Evolutionary conservation across 192 early-diverging fungal species (phyloP).

Genomic region (Backusella macrospora): DNA sequence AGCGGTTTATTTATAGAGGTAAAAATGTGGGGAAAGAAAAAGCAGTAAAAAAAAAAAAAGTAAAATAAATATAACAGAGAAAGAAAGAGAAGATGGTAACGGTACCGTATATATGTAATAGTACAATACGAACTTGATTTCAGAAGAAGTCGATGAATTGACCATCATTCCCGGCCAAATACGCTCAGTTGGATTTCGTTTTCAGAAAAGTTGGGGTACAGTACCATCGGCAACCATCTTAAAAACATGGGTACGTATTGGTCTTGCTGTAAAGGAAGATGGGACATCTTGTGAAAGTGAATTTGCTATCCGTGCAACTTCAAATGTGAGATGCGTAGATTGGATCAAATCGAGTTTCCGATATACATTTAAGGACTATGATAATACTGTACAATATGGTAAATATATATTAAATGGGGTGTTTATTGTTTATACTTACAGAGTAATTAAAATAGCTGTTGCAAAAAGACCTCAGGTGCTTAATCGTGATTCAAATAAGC

Average conservation of each 20-base stretch:
- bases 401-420: conserved; percentile 14
- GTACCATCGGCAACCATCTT: not conserved
- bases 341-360: conserved; percentile 60
- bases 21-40: not conserved
- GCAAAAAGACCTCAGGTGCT: conserved; percentile 45
- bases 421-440: not conserved
- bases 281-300: not conserved
- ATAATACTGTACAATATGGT: conserved; percentile 71
- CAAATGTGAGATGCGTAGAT: not conserved
- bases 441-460: conserved; percentile 23
- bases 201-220: not conserved
- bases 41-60: not conserved
- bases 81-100: too few species aligned
- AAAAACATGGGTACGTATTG: conserved; percentile 6
- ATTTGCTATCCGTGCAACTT: not conserved
- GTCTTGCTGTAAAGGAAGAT: not conserved
- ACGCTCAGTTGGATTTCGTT: conserved; percentile 6
- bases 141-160: not conserved
- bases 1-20: conserved; percentile 9
- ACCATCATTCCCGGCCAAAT: not conserved
- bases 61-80: too few species aligned
- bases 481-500: conserved; percentile 36
- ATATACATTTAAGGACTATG: conserved; percentile 73
- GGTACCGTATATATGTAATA: not conserved
- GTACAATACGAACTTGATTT: not conserved